Evolutionary conservation across 768 basidiomycete genomes (phyloP), one percentile per base, ranked within the genome.

Genomic region (Rhizopogon vesiculosus): DNA sequence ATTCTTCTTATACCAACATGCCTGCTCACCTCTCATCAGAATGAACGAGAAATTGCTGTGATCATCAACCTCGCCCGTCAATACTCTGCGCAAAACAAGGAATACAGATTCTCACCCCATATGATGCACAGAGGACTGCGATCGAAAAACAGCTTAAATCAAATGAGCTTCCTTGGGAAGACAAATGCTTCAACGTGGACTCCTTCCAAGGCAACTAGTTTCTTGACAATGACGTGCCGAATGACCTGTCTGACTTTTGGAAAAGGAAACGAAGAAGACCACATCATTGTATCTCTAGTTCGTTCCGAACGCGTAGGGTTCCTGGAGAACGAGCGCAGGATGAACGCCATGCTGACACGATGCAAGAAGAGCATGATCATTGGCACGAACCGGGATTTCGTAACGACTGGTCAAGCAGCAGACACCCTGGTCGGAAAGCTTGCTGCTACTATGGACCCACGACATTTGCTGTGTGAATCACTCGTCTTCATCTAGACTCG

Each of bases 301-400:
- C 77, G 87, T 19, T 76, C 87, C 1, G 59, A 69, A 5, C 72
- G 67, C 15, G 68, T 81, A 18, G 91, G 91, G 10, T 93, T 93
- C 60, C 72, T 93, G 19, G 69, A 64, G 12, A 84, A 81, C 60
- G 54, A 76, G 6, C 77, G 85, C 10, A 78, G 91, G 6, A 87
- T 85, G 45, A 93, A 93, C 79, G 91, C 92, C 42, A 90, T 93
- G 89, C 76, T 92, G 33, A 87, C 85, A 33, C 80, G 89, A 19
- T 91, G 85, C 74, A 86, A 85, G 66, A 66, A n/a, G n/a, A n/a
- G n/a, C n/a, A n/a, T n/a, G n/a, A n/a, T n/a, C n/a, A n/a, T n/a
- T n/a, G n/a, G n/a, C n/a, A n/a, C n/a, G n/a, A n/a, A n/a, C n/a
- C n/a, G n/a, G n/a, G n/a, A 69, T 9, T 71, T 66, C 45, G 60